Percentiles rank a stretch among this genome's conserved stretches.
phyloP scores from a whole-genome alignment of 371 early-diverging fungal genomes.

The Mortierella sp. region DNA sequence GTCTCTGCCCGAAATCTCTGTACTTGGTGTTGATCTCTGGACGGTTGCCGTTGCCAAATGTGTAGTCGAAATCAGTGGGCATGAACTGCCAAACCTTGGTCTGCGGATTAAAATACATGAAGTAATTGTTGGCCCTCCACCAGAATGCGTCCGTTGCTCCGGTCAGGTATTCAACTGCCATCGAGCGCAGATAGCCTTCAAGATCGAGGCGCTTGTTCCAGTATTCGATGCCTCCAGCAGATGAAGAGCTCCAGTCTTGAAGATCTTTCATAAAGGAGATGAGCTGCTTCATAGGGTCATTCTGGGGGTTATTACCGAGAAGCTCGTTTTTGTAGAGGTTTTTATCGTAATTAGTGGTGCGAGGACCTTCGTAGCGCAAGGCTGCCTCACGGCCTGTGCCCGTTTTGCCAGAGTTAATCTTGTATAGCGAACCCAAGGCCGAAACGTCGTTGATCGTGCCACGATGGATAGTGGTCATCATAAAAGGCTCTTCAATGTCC shows the following conservation, averaged over 20 bases:
- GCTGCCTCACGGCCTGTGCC: neutral
- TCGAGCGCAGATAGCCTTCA: conserved; percentile 9
- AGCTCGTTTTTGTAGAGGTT: conserved; percentile 6
- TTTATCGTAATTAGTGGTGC: neutral
- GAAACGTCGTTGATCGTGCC: conserved; percentile 7
- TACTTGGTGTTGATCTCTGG: conserved; percentile 10
- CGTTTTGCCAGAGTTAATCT: conserved; percentile 12
- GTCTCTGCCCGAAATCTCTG: conserved; percentile 1
- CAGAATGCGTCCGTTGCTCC: conserved; percentile 14
- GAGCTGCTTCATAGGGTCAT: conserved; percentile 9
- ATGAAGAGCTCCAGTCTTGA: conserved; percentile 8
- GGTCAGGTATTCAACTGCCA: conserved; percentile 19
- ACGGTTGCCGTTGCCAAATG: conserved; percentile 13
- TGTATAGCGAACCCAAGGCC: conserved; percentile 12
- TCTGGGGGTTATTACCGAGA: conserved; percentile 3
- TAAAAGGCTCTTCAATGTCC: conserved; percentile 5
- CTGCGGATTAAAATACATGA: conserved; percentile 17
- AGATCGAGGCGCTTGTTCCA: conserved; percentile 22
- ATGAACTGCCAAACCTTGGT: conserved; percentile 14
- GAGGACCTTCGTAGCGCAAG: conserved; percentile 5
- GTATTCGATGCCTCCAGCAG: neutral
- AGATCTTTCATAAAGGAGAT: conserved; percentile 25
- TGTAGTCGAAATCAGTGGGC: conserved; percentile 11
- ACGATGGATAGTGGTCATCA: conserved; percentile 11
- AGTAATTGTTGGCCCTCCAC: conserved; percentile 17